Evolutionary conservation across 2,329 filamentous ascomycete species (phyloP).

Genomic region (Rugonectria rugulosa): DNA sequence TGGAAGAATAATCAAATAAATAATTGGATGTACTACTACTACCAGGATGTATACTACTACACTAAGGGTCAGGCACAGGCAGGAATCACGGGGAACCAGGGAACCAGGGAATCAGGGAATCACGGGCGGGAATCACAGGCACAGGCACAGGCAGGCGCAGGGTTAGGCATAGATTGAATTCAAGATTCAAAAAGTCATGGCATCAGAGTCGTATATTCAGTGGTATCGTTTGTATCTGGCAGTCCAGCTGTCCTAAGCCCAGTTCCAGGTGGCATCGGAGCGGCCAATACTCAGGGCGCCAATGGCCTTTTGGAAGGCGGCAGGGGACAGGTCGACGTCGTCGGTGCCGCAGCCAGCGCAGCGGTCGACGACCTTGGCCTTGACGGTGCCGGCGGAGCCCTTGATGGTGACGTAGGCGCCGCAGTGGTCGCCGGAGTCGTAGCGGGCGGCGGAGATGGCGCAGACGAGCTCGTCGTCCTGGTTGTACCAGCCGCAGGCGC

Average conservation of each 20-base stretch:
- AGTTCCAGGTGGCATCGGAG: slow-evolving; percentile 37
- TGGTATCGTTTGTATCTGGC: neutral
- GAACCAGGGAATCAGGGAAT: no score
- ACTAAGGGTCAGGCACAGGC: no score
- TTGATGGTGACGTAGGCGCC: slow-evolving; percentile 70
- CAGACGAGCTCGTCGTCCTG: slow-evolving; percentile 65
- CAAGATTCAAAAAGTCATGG: no score
- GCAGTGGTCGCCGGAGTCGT: slow-evolving; percentile 67
- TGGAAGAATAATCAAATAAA: slow-evolving; percentile 15
- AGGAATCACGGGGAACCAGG: no score
- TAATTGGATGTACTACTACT: no score
- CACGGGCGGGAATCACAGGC: no score
- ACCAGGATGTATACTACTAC: no score
- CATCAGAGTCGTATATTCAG: neutral
- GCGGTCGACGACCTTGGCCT: slow-evolving; percentile 73
- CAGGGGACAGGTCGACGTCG: slow-evolving; percentile 58
- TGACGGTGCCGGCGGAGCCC: slow-evolving; percentile 53
- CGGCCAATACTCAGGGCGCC: slow-evolving; percentile 39
- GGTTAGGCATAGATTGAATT: no score
- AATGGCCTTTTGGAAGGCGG: slow-evolving; percentile 55
- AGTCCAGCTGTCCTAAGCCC: slow-evolving; percentile 24
- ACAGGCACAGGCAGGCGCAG: no score
- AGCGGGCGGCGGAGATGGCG: slow-evolving; percentile 72
- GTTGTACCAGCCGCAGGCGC: slow-evolving; percentile 72
- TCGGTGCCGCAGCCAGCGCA: slow-evolving; percentile 59